These are phyloP conservation scores for Thecaphora thlaspeos DNA, from an alignment of 1,284 basidiomycete genomes.

Conservation along the genomic window DNA sequence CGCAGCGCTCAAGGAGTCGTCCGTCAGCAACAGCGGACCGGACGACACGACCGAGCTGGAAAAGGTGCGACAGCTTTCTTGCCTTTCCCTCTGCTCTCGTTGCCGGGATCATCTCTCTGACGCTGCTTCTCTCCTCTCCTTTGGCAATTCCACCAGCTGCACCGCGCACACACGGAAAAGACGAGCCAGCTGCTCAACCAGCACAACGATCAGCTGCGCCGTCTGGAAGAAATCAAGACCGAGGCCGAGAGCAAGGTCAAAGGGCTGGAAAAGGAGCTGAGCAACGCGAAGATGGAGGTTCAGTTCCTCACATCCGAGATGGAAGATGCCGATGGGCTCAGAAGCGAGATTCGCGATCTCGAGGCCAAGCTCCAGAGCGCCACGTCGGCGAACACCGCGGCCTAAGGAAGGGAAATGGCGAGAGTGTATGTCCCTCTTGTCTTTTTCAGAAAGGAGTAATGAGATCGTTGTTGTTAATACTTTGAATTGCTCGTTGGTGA, in stretches of 20 bases:
- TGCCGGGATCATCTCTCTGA: background rate
- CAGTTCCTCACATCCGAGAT: slow-evolving; percentile 20
- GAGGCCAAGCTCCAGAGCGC: slow-evolving; percentile 14
- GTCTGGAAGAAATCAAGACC: slow-evolving; percentile 11
- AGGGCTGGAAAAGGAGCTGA: slow-evolving; percentile 16
- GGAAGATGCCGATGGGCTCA: slow-evolving; percentile 30
- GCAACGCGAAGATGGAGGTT: slow-evolving; percentile 35
- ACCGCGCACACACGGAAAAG: slow-evolving; percentile 38
- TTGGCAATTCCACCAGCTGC: slow-evolving; percentile 8
- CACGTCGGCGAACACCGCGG: slow-evolving; percentile 2
- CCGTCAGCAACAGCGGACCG: background rate
- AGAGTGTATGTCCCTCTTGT: slow-evolving; percentile 8
- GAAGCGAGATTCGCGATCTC: slow-evolving; percentile 19
- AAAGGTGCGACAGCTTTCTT: slow-evolving; percentile 1
- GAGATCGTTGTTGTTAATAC: slow-evolving; percentile 30
- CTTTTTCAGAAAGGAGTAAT: slow-evolving; percentile 25
- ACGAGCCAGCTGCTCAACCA: slow-evolving; percentile 17
- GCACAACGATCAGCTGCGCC: slow-evolving; percentile 27
- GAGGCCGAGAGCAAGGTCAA: slow-evolving; percentile 21
- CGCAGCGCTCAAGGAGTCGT: slow-evolving; percentile 1
- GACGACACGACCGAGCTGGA: slow-evolving; percentile 31
- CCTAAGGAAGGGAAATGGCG: background rate
- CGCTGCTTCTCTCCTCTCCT: background rate
- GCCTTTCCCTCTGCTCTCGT: background rate
- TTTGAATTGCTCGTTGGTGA: too few species aligned